Base-by-base conservation (phyloP, 352 stramenopile genomes). In the Pythium brachiatum region DNA sequence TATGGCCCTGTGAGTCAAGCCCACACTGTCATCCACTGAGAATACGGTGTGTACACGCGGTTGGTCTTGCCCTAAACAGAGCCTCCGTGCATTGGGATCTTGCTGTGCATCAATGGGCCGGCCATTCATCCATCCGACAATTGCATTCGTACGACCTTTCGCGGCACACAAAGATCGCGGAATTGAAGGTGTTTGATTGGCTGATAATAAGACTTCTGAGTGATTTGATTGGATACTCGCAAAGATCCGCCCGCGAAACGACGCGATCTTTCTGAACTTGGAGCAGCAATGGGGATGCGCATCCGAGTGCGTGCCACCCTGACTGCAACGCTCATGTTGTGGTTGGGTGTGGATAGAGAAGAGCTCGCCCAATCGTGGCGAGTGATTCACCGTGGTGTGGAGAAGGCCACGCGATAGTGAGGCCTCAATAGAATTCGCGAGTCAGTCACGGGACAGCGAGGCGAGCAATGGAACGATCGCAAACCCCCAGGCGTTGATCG, bases 81-180 rank as follows among this genome's bases (percentile, higher is more conserved):
- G 34, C 9, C 34, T 39, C 34, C 2, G 4, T 39, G 18, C 34
- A 21, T 21, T 18, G 12, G 15, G n/a, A 15, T 27, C 39, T 47
- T 26, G 3, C 20, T 26, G 34, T 16, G 34, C 3, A 6, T 18
- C 11, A 41, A 18, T 41, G 34, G 34, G 34, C 13, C 11, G 34
- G 34, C n/a, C 39, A 27, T 47, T 47, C 3, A 26, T 26, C 18
- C 39, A 47, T 47, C 39, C n/a, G n/a, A 47, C 39, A 47, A 47
- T 47, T 47, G 39, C 39, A 15, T 7, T 7, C n/a, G 6, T 27
- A 27, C 54, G 54, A 53, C 54, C 54, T 60, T 60, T 60, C 54
- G 32, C 27, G 54, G 38, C 31, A 12, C 3, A 26, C 27, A 53
- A 58, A 60, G 54, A 60, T 60, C 54, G 54, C 39, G 39, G 7